Conservation (phyloP, 192 early-diverging fungal genomes). For the Entomortierella beljakovae region DNA sequence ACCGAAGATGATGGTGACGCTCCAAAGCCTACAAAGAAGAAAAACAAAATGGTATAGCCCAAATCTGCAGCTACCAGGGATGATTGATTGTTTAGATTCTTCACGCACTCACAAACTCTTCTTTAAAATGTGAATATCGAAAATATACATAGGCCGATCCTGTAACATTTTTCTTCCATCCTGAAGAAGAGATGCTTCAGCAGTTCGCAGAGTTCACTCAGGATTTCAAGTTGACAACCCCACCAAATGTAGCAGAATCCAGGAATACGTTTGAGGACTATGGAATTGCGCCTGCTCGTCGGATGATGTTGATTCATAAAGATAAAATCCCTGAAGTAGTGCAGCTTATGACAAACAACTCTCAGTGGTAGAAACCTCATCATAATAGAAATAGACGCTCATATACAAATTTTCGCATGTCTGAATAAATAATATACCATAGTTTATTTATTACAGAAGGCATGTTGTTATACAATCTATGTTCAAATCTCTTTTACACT, state of each 20-base stretch:
- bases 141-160: conserved; percentile 40
- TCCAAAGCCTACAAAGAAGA: conserved; percentile 49
- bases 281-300: conserved; percentile 82
- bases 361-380: conserved; percentile 30
- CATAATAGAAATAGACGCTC: not conserved
- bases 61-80: no score
- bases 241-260: conserved; percentile 77
- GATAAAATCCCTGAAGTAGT: conserved; percentile 66
- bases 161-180: conserved; percentile 81
- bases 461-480: no score
- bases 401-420: no score
- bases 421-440: no score
- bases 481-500: no score
- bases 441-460: no score
- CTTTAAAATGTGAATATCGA: no score
- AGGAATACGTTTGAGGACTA: conserved; percentile 86
- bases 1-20: conserved; percentile 68
- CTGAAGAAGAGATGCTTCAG: conserved; percentile 93
- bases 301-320: conserved; percentile 70
- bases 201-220: conserved; percentile 78
- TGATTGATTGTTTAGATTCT: no score
- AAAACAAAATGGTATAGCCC: conserved; percentile 55
- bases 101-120: no score
- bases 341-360: conserved; percentile 59
- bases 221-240: conserved; percentile 86